A percentile compares a stretch with the other conserved stretches of the same genome.
These are phyloP conservation scores for Eutrema yunnanense DNA, from an alignment of 345 rosid species.

Conservation along the genomic window DNA sequence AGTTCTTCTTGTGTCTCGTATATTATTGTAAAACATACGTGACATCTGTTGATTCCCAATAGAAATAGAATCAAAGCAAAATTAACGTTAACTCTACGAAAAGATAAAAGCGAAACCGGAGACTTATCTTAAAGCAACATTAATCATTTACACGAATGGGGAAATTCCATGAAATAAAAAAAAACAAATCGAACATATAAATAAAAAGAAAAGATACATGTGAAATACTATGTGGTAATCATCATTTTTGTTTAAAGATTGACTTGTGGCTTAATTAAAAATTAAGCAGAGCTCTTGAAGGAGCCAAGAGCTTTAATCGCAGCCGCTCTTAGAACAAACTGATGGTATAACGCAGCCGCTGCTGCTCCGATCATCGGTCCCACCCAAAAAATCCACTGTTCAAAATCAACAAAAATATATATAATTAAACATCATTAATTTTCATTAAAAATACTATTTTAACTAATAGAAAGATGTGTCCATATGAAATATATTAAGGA, in stretches of 20 bases:
- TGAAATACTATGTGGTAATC: not conserved
- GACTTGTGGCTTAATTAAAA: constrained; percentile 1
- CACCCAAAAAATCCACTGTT: constrained; percentile 96
- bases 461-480: not conserved
- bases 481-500: not conserved
- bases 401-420: not conserved
- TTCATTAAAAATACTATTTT: not conserved
- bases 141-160: constrained; percentile 14
- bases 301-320: constrained; percentile 78
- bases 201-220: not conserved
- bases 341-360: constrained; percentile 74
- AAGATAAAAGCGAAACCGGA: constrained; percentile 15
- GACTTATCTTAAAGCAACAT: constrained; percentile 26
- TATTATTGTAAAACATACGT: not conserved
- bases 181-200: not conserved
- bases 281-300: constrained; percentile 76
- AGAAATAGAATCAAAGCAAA: not conserved
- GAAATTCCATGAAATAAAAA: not conserved
- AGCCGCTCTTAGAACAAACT: constrained; percentile 67
- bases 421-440: not conserved
- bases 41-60: constrained; percentile 2
- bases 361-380: constrained; percentile 90
- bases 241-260: constrained; percentile 6
- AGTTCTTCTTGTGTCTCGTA: not conserved
- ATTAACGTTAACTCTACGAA: constrained; percentile 26